These are phyloP conservation scores for Collybiopsis luxurians DNA, from an alignment of 768 basidiomycete species.

Conservation along the genomic window DNA sequence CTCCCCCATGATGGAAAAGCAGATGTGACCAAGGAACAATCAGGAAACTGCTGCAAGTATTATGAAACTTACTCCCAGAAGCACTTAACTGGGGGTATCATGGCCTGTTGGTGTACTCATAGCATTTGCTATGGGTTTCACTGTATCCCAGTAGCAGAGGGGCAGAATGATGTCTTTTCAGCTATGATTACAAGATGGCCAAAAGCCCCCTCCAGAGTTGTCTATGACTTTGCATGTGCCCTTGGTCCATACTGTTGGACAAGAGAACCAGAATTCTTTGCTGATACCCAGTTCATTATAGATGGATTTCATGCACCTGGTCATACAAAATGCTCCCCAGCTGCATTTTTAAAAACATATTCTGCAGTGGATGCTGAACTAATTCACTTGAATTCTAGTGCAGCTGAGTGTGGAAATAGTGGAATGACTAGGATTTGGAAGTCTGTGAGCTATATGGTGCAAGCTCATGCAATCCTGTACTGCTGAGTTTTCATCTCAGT, in stretches of 20 bases:
- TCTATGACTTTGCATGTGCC: slow-evolving; percentile 32
- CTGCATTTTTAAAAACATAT: background rate
- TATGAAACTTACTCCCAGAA: slow-evolving; percentile 12
- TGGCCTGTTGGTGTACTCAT: slow-evolving; percentile 11
- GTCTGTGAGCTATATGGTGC: too few species aligned
- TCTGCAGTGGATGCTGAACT: background rate
- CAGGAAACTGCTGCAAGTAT: slow-evolving; percentile 14
- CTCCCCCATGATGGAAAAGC: slow-evolving; percentile 19
- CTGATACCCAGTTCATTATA: slow-evolving; percentile 16
- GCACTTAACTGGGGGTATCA: slow-evolving; percentile 4
- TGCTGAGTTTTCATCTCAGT: too few species aligned
- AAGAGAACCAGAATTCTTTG: slow-evolving; percentile 16
- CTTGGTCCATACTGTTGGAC: slow-evolving; percentile 17
- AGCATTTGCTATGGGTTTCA: slow-evolving; percentile 18
- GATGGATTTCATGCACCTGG: slow-evolving; percentile 18
- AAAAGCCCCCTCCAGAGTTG: slow-evolving; percentile 22
- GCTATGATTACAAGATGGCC: slow-evolving; percentile 25
- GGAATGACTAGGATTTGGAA: background rate
- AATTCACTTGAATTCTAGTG: background rate
- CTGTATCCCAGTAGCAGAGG: slow-evolving; percentile 20
- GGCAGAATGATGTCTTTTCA: slow-evolving; percentile 25
- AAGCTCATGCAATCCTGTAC: too few species aligned
- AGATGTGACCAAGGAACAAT: slow-evolving; percentile 11
- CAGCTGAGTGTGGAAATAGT: background rate
- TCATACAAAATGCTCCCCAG: background rate